Base-by-base conservation (phyloP, 2,329 filamentous ascomycete genomes). In the Nemania abortiva region DNA sequence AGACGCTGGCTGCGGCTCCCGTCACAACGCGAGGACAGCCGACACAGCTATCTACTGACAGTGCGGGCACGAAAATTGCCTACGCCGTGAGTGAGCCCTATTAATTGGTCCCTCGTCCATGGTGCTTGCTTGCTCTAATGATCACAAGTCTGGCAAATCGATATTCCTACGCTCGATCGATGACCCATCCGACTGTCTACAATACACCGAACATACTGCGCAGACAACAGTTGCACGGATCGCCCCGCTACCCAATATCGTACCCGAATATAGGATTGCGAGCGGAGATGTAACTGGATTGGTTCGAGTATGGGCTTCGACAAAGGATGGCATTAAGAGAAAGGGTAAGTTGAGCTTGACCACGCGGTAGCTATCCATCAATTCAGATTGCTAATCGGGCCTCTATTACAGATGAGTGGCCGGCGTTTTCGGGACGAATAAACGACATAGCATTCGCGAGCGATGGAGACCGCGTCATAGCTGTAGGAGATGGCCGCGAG, bases 391-490 rank as follows among this genome's bases (percentile, higher is more conserved):
- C 69, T 75, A 69, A 75, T 39, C n/a, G 37, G n/a, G 27, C 6
- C 20, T 24, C 49, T 18, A 42, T 50, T 22, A 42, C 70, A 87
- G 87, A 95, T 74, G 95, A 98, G 81, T 98, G 97, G 82, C 88
- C 90, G 78, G 98, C 98, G 82, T 95, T 98, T 77, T 94, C 93
- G 39, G 96, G 96, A 13, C 91, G 93, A 63, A 95, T 99, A 82
- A 97, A 97, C 79, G 96, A 99, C 80, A 89, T 99, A 73, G 95
- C 94, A 1, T 99, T 96, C 95, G 96, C 98, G 77, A 95, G 95
- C 66, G 96, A 99, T 82, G 97, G 93, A 70, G 95, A 98, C 84
- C 91, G 96, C 58, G 91, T 99, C 78, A 98, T 98, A 77, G 96
- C 95, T 3, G 95, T 99, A 5, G 96, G 96, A 53, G 93, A 98